These are phyloP conservation scores for Fraxinus floribunda DNA, from an alignment of 305 asterid genomes.

Conservation along the genomic window DNA sequence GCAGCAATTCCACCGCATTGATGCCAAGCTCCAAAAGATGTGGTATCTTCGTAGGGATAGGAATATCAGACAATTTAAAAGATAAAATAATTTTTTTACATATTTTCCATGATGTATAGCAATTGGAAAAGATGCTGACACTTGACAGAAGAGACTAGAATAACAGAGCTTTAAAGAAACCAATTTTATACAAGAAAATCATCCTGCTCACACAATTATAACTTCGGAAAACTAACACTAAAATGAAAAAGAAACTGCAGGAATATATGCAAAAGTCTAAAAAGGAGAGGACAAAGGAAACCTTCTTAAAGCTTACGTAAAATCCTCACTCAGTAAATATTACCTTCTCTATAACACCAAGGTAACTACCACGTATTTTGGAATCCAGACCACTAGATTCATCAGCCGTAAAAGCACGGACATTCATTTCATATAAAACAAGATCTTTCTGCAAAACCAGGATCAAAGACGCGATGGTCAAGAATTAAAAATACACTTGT, in stretches of 20 bases:
- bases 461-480: conserved; percentile 3
- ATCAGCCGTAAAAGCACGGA: conserved; percentile 91
- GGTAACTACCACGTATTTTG: conserved; percentile 81
- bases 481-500: conserved; percentile 4
- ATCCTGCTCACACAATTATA: conserved; percentile 1
- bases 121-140: conserved; percentile 17
- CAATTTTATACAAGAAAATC: conserved; percentile 3
- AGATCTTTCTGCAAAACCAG: conserved; percentile 75
- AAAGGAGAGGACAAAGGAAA: neutral
- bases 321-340: conserved; percentile 12
- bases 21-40: conserved; percentile 96
- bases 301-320: conserved; percentile 6
- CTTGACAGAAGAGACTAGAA: conserved; percentile 3
- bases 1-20: conserved; percentile 88
- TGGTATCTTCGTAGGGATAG: conserved; percentile 65
- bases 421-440: conserved; percentile 94
- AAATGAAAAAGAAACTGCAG: neutral
- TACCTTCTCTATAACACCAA: conserved; percentile 93
- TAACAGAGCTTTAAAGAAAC: neutral
- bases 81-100: conserved; percentile 16
- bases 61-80: conserved; percentile 24
- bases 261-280: neutral
- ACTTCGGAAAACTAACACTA: conserved; percentile 7
- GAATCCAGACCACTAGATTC: conserved; percentile 78
- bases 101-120: conserved; percentile 14